phyloP scores from a whole-genome alignment of 2,329 filamentous ascomycete genomes.

The Scytalidium lignicola region DNA sequence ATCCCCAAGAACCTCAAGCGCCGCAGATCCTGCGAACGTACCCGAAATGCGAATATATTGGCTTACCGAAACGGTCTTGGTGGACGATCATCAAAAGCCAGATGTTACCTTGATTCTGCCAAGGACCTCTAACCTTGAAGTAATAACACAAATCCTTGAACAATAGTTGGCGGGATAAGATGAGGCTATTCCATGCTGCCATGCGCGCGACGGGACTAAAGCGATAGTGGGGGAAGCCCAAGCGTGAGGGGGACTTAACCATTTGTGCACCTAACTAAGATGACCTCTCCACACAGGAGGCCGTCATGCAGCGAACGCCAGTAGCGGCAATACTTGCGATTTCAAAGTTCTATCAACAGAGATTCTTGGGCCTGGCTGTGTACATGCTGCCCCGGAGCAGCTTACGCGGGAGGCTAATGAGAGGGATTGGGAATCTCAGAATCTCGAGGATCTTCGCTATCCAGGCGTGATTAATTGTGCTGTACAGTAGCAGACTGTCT shows the following conservation, averaged over 20 bases:
- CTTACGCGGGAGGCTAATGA: neutral
- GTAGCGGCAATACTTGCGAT: neutral
- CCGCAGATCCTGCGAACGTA: neutral
- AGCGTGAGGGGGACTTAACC: too few species aligned
- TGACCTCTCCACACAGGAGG: neutral
- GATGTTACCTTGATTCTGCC: neutral
- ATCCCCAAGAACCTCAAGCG: neutral
- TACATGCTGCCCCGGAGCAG: neutral
- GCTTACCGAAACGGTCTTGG: neutral
- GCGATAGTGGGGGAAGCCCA: neutral
- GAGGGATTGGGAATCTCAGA: neutral
- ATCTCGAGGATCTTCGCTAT: too few species aligned
- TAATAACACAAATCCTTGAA: neutral
- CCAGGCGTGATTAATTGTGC: too few species aligned
- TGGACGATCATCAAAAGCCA: neutral
- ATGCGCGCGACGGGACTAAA: neutral
- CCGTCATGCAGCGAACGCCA: neutral
- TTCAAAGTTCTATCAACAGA: neutral
- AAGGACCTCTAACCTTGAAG: neutral
- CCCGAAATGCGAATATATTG: neutral
- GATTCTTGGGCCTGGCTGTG: neutral
- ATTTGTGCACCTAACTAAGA: neutral
- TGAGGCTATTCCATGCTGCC: neutral
- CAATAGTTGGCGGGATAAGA: neutral
- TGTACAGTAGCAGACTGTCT: neutral